A percentile compares a stretch with the other conserved stretches of the same genome.
These are phyloP conservation scores for Vitis hybrid DNA, from an alignment of 177 flowering plant genomes.

Conservation along the genomic window DNA sequence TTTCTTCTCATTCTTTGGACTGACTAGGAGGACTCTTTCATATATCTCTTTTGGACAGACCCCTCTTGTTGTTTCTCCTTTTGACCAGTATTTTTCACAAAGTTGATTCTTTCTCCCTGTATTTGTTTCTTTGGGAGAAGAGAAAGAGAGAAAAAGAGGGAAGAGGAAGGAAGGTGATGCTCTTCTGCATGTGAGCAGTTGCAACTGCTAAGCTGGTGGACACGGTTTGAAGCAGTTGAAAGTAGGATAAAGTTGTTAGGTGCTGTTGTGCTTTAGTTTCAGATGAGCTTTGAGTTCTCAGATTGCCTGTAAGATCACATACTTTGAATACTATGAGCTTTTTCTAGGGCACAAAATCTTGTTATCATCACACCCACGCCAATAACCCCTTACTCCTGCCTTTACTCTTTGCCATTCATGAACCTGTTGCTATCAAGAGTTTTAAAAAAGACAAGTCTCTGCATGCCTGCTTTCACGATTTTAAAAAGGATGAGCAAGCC, in stretches of 20 bases:
- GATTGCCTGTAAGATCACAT: neutral
- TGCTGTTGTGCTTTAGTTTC: conserved; percentile 3
- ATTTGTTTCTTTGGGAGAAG: neutral
- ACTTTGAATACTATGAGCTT: neutral
- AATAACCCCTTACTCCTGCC: neutral
- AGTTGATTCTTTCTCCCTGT: conserved; percentile 8
- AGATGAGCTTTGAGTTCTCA: neutral
- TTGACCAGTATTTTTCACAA: conserved; percentile 15
- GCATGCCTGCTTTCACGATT: neutral
- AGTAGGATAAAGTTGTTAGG: conserved; percentile 3
- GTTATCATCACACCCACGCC: conserved; percentile 8
- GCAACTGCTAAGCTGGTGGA: conserved; percentile 10
- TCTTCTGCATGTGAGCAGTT: conserved; percentile 28
- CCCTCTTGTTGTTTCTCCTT: conserved; percentile 4
- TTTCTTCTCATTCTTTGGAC: too few species aligned
- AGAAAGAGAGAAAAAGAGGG: conserved; percentile 6
- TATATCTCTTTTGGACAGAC: neutral
- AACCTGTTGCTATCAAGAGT: neutral
- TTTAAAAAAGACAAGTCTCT: neutral
- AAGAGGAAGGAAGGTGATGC: conserved; percentile 7
- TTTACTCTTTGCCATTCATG: neutral
- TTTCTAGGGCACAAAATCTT: neutral
- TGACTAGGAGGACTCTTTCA: too few species aligned
- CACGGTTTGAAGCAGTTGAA: neutral
- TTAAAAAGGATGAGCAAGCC: neutral